phyloP scores from a whole-genome alignment of 805 yeast species.

The Yarrowia hollandica region DNA sequence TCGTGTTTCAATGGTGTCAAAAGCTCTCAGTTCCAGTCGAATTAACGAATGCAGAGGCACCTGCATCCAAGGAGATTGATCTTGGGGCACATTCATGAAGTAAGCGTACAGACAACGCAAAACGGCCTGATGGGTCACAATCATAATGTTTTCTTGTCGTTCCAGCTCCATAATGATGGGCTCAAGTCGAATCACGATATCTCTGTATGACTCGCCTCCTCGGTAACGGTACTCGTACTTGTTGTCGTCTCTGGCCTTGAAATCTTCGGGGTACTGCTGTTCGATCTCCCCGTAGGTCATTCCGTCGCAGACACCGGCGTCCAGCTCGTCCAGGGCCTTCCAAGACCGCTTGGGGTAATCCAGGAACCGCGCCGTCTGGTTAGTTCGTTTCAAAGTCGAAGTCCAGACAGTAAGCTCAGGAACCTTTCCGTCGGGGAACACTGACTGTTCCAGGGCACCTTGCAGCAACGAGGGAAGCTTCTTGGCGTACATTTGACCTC shows the following conservation, averaged over 20 bases:
- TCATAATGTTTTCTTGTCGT: slow-evolving; percentile 91
- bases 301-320: slow-evolving; percentile 97
- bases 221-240: slow-evolving; percentile 94
- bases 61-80: slow-evolving; percentile 98
- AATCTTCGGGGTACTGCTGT: slow-evolving; percentile 83
- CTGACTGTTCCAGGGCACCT: slow-evolving; percentile 47
- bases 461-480: slow-evolving; percentile 76
- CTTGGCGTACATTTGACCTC: slow-evolving; percentile 81
- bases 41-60: slow-evolving; percentile 95
- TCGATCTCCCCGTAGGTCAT: slow-evolving; percentile 94
- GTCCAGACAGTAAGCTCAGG: slow-evolving; percentile 88
- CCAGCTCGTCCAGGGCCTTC: slow-evolving; percentile 96
- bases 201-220: slow-evolving; percentile 96
- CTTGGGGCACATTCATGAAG: slow-evolving; percentile 98
- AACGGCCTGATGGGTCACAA: slow-evolving; percentile 97
- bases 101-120: slow-evolving; percentile 95
- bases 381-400: slow-evolving; percentile 85
- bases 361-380: slow-evolving; percentile 82
- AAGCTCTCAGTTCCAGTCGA: slow-evolving; percentile 93
- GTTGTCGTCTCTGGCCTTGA: slow-evolving; percentile 91
- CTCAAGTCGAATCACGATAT: slow-evolving; percentile 89
- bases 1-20: slow-evolving; percentile 80
- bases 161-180: slow-evolving; percentile 98
- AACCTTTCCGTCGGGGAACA: slow-evolving; percentile 41
- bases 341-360: slow-evolving; percentile 83